Percentiles rank a stretch among this genome's conserved stretches.
These are phyloP conservation scores for Cyberlindnera galapagoensis DNA, from an alignment of 805 yeast species.

Conservation along the genomic window DNA sequence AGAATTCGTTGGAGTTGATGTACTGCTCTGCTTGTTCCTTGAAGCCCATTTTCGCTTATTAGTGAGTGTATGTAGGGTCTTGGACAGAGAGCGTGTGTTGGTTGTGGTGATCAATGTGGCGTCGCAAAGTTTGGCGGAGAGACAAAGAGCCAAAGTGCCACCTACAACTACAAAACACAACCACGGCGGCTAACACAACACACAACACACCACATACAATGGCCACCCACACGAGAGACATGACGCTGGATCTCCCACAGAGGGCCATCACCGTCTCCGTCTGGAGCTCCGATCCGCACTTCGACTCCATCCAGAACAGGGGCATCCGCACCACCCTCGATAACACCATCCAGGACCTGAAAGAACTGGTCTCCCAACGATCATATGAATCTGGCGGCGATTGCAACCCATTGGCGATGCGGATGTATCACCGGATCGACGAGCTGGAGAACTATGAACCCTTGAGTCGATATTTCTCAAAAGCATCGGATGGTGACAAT, in stretches of 20 bases:
- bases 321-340: conserved; percentile 18
- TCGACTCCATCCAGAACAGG: conserved; percentile 14
- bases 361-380: conserved; percentile 17
- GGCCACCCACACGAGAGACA: conserved; percentile 17
- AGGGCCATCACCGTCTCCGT: conserved; percentile 10
- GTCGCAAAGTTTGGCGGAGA: no score
- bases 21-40: conserved; percentile 36
- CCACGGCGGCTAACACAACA: no score
- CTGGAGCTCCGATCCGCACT: conserved; percentile 17
- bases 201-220: no score
- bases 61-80: no score
- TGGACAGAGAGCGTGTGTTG: no score
- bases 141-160: no score
- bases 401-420: conserved; percentile 13
- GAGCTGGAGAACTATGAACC: conserved; percentile 15
- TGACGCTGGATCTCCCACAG: conserved; percentile 13
- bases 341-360: conserved; percentile 21
- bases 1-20: conserved; percentile 38
- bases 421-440: conserved; percentile 6
- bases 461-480: conserved; percentile 9
- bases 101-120: no score
- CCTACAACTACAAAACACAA: background rate
- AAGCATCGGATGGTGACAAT: conserved; percentile 7
- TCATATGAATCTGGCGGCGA: conserved; percentile 11
- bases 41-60: background rate